Evolutionary conservation across 345 rosid species (phyloP), one percentile per base, ranked within the genome.

Genomic region (Euphorbia pulcherrima): DNA sequence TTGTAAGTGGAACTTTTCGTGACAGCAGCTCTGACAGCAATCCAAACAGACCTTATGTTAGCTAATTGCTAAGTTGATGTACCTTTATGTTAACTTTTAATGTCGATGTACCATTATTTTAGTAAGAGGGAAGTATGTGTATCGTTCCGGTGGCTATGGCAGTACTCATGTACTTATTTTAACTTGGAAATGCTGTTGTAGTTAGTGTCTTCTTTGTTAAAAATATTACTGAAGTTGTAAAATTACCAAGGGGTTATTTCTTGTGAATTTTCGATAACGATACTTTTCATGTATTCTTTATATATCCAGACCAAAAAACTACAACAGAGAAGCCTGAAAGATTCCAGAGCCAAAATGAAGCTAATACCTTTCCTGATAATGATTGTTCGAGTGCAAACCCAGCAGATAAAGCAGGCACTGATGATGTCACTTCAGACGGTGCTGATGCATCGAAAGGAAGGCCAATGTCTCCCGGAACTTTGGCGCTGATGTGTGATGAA

Each of bases 401-500:
- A 73, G 80, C 70, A 56, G 84, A 86, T 72, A 86, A 86, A 81
- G 50, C 26, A 76, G 84, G 72, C 56, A 74, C 68, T 41, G 86
- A 82, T 59, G 83, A 79, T 72, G 83, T 81, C 23, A 76, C 70
- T 65, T 80, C 81, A 30, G 95, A 84, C 65, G 84, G 87, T 59
- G 77, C 67, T 47, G 92, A 86, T 77, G 80, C 69, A 44, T 81
- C 87, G 62, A 87, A 86, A 80, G 84, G 72, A 52, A 85, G 90
- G 71, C 97, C 99, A 14, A 82, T 95, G 85, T 95, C 97, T 70
- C 99, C 99, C 53, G 97, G 92, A 77, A 95, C 99, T 52, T 78
- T 95, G 85, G 99, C 92, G 65, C 82, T 95, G 78, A 95, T 95
- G 99, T 95, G 99, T 68, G 96, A 95, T 79, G 99, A 95, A 73